These are phyloP conservation scores for Cyclotella choctawhatcheeana DNA, from an alignment of 108 stramenopile species.

Conservation along the genomic window DNA sequence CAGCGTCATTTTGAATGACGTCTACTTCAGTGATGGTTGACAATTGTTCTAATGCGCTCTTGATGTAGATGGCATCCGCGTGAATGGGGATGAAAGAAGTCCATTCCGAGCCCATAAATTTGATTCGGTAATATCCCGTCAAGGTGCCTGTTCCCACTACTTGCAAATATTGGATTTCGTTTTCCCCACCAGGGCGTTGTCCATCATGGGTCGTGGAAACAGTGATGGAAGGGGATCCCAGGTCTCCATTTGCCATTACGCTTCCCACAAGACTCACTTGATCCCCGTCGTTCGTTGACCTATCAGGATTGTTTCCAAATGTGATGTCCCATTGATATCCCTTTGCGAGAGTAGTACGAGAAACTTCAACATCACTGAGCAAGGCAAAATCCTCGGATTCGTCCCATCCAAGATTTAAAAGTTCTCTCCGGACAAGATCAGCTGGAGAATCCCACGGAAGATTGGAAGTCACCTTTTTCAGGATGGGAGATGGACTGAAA, in stretches of 20 bases:
- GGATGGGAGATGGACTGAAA: constrained; percentile 52
- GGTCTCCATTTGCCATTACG: constrained; percentile 42
- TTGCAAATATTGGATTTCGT: constrained; percentile 62
- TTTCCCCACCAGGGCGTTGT: constrained; percentile 33
- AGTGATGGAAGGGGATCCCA: constrained; percentile 40
- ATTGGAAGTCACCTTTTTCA: constrained; percentile 51
- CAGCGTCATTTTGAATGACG: constrained; percentile 46
- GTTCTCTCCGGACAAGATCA: constrained; percentile 52
- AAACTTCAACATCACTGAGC: constrained; percentile 55
- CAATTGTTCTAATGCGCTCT: constrained; percentile 65
- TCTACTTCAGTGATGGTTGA: constrained; percentile 46
- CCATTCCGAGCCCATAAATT: constrained; percentile 61
- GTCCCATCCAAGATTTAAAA: constrained; percentile 71
- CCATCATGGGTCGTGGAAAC: constrained; percentile 50
- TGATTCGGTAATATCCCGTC: constrained; percentile 63
- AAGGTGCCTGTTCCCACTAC: constrained; percentile 37
- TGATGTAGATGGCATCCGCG: constrained; percentile 58
- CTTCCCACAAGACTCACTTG: constrained; percentile 43
- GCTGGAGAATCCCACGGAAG: constrained; percentile 59
- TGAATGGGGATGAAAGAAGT: constrained; percentile 54
- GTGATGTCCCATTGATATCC: constrained; percentile 74
- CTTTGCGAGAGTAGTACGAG: constrained; percentile 39
- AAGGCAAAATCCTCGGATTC: constrained; percentile 41
- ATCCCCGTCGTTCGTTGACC: constrained; percentile 58
- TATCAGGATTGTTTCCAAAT: constrained; percentile 55